These are phyloP conservation scores for Fusarium robinianum DNA, from an alignment of 2,329 filamentous ascomycete genomes.

Conservation along the genomic window DNA sequence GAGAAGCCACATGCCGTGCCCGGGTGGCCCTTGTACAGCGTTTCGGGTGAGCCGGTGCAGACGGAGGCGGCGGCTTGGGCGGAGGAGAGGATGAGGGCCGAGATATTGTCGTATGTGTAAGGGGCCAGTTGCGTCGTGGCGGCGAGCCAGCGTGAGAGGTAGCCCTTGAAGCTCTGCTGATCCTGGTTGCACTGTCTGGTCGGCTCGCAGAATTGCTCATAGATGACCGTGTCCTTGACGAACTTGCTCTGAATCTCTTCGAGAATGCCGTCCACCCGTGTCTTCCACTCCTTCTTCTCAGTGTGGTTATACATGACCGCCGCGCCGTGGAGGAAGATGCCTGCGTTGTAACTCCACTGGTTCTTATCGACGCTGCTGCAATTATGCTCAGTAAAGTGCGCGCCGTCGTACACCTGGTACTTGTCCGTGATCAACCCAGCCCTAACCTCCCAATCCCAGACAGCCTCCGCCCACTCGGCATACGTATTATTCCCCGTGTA, in stretches of 20 bases:
- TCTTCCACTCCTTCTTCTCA: slow-evolving; percentile 56
- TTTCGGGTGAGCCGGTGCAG: slow-evolving; percentile 53
- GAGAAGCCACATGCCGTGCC: slow-evolving; percentile 69
- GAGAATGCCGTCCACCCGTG: slow-evolving; percentile 62
- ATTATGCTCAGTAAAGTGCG: slow-evolving; percentile 43
- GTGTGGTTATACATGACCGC: slow-evolving; percentile 69
- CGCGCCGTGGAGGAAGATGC: slow-evolving; percentile 65
- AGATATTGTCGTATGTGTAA: slow-evolving; percentile 53
- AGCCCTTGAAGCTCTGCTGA: slow-evolving; percentile 77
- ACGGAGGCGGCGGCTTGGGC: slow-evolving; percentile 57
- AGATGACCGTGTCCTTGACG: slow-evolving; percentile 58
- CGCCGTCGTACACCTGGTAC: slow-evolving; percentile 60
- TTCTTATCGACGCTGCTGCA: slow-evolving; percentile 59
- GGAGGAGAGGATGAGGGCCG: slow-evolving; percentile 54
- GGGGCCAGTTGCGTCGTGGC: slow-evolving; percentile 60
- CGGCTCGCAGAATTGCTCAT: slow-evolving; percentile 69
- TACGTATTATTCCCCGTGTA: slow-evolving; percentile 84
- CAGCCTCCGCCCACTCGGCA: slow-evolving; percentile 71
- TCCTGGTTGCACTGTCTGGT: slow-evolving; percentile 67
- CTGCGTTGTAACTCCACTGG: slow-evolving; percentile 73
- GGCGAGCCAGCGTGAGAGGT: slow-evolving; percentile 69
- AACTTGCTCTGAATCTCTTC: slow-evolving; percentile 57
- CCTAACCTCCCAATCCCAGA: slow-evolving; percentile 67
- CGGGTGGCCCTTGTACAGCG: slow-evolving; percentile 54
- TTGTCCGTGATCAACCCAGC: slow-evolving; percentile 60